phyloP scores from a whole-genome alignment of 2,329 filamentous ascomycete species.

The Aspergillus fructus region DNA sequence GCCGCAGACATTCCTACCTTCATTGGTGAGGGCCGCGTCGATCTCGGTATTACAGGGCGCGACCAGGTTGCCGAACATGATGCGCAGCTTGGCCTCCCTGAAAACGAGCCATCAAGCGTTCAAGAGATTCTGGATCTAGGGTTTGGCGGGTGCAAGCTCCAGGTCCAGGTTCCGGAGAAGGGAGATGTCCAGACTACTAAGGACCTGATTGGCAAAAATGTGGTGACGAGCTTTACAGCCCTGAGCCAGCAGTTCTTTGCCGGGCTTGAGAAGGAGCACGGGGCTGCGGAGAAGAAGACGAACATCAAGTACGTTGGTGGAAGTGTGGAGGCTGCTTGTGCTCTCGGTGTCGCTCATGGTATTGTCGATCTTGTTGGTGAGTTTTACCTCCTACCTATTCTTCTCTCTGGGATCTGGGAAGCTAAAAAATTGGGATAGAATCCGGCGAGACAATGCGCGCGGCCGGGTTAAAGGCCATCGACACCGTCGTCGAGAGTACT shows the following conservation, averaged over 20 bases:
- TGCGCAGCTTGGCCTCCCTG: conserved; percentile 44
- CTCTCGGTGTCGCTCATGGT: conserved; percentile 90
- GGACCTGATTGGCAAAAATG: conserved; percentile 85
- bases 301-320: conserved; percentile 93
- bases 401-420: neutral
- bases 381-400: conserved; percentile 36
- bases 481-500: conserved; percentile 84
- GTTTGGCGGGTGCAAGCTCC: conserved; percentile 87
- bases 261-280: conserved; percentile 60
- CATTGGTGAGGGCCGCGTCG: conserved; percentile 89
- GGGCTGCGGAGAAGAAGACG: conserved; percentile 59
- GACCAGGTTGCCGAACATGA: conserved; percentile 94
- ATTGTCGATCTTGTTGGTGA: conserved; percentile 95
- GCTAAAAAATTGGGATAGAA: conserved; percentile 54
- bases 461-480: conserved; percentile 88
- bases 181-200: conserved; percentile 67
- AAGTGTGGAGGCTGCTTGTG: conserved; percentile 95
- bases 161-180: conserved; percentile 94
- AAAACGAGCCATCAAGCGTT: conserved; percentile 56
- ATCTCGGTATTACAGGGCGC: conserved; percentile 89
- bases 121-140: conserved; percentile 87
- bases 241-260: conserved; percentile 82
- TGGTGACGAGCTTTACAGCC: conserved; percentile 92
- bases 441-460: conserved; percentile 98
- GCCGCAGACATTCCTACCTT: conserved; percentile 97